phyloP scores from a whole-genome alignment of 169 alveolate species.

The Hepatocystis sp. region DNA sequence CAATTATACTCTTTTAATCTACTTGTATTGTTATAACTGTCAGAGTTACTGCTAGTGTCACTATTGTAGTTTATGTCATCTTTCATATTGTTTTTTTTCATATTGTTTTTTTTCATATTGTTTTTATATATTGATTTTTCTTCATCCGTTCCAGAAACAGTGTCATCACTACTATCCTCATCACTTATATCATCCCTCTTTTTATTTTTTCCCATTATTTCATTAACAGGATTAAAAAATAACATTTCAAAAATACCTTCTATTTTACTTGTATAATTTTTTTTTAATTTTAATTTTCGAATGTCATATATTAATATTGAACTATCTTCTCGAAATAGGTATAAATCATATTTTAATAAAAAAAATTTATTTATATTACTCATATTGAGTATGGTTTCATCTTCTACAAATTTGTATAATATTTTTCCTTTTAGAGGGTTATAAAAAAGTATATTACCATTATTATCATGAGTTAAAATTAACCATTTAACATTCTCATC shows the following conservation, averaged over 20 bases:
- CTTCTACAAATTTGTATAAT: constrained; percentile 42
- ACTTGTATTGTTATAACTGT: neutral
- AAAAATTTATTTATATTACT: constrained; percentile 55
- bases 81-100: no score
- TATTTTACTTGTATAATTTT: constrained; percentile 35
- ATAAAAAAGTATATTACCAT: constrained; percentile 46
- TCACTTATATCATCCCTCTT: neutral
- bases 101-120: no score
- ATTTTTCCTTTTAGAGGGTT: constrained; percentile 61
- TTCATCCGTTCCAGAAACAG: neutral
- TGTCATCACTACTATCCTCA: neutral
- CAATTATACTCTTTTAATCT: constrained; percentile 4
- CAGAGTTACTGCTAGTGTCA: constrained; percentile 7
- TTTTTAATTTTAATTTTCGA: constrained; percentile 17
- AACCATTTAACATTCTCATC: constrained; percentile 74
- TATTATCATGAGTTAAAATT: constrained; percentile 47
- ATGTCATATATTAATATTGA: constrained; percentile 64
- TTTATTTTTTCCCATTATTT: neutral
- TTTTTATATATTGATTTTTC: neutral
- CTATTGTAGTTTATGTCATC: neutral
- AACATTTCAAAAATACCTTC: constrained; percentile 76
- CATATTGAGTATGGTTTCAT: constrained; percentile 17
- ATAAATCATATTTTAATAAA: constrained; percentile 37
- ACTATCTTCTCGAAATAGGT: constrained; percentile 68
- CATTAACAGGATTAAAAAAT: constrained; percentile 24